Conservation (phyloP, 2,329 filamentous ascomycete genomes). For the Pseudocercospora eumusae region DNA sequence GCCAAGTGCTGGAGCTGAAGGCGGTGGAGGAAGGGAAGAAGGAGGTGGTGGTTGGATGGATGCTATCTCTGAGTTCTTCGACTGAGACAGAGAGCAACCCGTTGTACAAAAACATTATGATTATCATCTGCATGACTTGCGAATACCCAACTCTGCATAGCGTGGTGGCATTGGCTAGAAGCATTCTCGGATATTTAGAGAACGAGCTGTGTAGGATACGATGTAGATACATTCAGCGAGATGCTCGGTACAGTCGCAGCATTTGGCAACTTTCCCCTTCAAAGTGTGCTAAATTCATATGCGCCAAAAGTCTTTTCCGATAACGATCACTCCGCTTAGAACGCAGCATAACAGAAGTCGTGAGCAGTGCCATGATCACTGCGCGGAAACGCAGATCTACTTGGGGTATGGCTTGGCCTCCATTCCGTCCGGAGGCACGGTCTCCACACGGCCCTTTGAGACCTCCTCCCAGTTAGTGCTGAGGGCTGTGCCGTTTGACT, state of each 20-base stretch:
- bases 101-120: background rate
- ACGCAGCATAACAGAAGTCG: background rate
- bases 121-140: background rate
- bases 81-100: background rate
- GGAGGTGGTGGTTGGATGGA: slow-evolving; percentile 26
- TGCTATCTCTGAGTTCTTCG: slow-evolving; percentile 26
- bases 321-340: background rate
- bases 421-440: slow-evolving; percentile 72
- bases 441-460: slow-evolving; percentile 68
- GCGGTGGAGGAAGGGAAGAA: slow-evolving; percentile 23
- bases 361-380: background rate
- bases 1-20: slow-evolving; percentile 37
- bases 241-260: no score
- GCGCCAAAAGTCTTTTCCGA: background rate
- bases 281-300: no score
- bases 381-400: background rate
- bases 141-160: background rate
- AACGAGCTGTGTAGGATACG: background rate
- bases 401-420: slow-evolving; percentile 70
- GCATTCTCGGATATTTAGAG: background rate
- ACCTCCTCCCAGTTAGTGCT: slow-evolving; percentile 93
- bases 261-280: no score
- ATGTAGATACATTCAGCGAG: background rate
- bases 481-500: slow-evolving; percentile 89
- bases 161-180: background rate